Conservation (phyloP, 345 rosid genomes). For the Bruguiera sexangula region DNA sequence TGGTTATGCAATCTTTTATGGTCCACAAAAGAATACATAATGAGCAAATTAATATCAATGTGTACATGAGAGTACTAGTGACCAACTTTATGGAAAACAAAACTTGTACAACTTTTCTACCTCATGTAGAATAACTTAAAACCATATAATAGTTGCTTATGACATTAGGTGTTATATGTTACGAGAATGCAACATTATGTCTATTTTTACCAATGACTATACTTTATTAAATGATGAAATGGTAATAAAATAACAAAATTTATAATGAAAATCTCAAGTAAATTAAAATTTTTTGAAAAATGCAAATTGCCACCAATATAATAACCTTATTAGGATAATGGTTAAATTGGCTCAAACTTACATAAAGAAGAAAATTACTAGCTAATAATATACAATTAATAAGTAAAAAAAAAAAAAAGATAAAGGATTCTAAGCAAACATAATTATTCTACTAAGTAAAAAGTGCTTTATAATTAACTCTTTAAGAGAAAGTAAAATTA, state of each 20-base stretch:
- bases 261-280: neutral
- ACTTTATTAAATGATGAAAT: neutral
- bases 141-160: neutral
- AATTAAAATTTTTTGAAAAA: neutral
- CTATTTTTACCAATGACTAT: neutral
- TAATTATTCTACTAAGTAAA: neutral
- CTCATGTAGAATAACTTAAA: no score
- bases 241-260: neutral
- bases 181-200: neutral
- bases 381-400: neutral
- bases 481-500: constrained; percentile 19
- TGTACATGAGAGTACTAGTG: neutral
- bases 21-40: constrained; percentile 11
- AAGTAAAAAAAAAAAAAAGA: no score
- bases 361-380: neutral
- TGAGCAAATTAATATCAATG: neutral
- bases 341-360: no score
- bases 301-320: neutral
- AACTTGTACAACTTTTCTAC: neutral
- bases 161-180: neutral
- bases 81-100: neutral
- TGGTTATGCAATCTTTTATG: constrained; percentile 65
- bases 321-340: neutral
- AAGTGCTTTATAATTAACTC: neutral
- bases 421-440: no score